phyloP scores from a whole-genome alignment of 2,329 filamentous ascomycete genomes.

The Alternaria consortialis region DNA sequence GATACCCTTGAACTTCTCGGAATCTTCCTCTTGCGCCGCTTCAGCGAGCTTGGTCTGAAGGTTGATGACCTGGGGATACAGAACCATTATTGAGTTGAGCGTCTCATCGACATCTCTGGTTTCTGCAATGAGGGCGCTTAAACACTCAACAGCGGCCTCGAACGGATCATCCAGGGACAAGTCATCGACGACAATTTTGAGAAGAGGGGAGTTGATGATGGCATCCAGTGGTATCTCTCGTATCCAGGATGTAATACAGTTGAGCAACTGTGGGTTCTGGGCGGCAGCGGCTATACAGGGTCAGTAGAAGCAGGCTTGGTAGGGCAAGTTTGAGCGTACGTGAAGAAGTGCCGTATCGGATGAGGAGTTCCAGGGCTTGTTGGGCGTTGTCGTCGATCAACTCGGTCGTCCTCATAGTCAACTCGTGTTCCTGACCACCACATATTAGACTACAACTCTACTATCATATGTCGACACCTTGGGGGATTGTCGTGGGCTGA shows the following conservation, averaged over 20 bases:
- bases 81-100: constrained; percentile 77
- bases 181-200: constrained; percentile 81
- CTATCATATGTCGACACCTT: constrained; percentile 46
- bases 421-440: constrained; percentile 84
- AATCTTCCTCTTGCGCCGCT: constrained; percentile 80
- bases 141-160: constrained; percentile 87
- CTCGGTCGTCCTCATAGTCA: constrained; percentile 84
- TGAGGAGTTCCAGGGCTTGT: constrained; percentile 85
- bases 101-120: constrained; percentile 94
- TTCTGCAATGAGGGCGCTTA: constrained; percentile 91
- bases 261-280: constrained; percentile 87
- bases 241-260: constrained; percentile 97
- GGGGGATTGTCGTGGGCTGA: constrained; percentile 50
- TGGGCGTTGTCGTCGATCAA: constrained; percentile 89
- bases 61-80: constrained; percentile 82
- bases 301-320: constrained; percentile 18
- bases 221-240: constrained; percentile 86
- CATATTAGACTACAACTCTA: constrained; percentile 55
- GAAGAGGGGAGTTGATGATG: constrained; percentile 84
- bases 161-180: constrained; percentile 79
- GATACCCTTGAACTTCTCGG: constrained; percentile 84
- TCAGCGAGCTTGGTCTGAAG: constrained; percentile 79
- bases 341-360: constrained; percentile 91
- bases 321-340: constrained; percentile 64
- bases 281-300: constrained; percentile 68